Conservation (phyloP, 768 basidiomycete genomes). For the Trametes villosa region DNA sequence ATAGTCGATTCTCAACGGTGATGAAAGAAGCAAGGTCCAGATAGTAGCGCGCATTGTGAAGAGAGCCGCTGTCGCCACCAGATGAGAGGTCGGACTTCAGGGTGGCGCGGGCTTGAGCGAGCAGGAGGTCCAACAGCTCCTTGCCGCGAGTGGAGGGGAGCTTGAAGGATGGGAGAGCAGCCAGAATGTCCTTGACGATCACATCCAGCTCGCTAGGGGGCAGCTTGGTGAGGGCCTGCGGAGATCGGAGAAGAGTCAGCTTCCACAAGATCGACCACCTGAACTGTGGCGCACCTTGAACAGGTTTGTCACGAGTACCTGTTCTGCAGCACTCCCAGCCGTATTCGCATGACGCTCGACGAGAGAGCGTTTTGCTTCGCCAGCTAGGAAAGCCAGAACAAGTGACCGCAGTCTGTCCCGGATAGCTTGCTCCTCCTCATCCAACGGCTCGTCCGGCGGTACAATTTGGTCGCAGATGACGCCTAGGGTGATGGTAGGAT, state of each 20-base stretch:
- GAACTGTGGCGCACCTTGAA: slow-evolving; percentile 46
- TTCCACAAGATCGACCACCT: not conserved
- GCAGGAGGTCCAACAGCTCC: slow-evolving; percentile 45
- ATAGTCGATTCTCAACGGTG: slow-evolving; percentile 45
- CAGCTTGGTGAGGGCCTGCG: slow-evolving; percentile 56
- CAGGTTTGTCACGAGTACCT: slow-evolving; percentile 50
- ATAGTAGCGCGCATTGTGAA: slow-evolving; percentile 46
- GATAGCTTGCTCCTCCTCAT: slow-evolving; percentile 61
- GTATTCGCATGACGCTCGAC: slow-evolving; percentile 48
- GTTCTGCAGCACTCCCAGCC: slow-evolving; percentile 50
- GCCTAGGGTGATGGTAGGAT: slow-evolving; percentile 59
- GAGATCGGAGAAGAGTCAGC: not conserved
- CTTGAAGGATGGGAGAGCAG: slow-evolving; percentile 51
- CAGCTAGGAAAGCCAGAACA: slow-evolving; percentile 62
- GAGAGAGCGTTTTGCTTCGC: slow-evolving; percentile 52
- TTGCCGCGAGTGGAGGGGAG: slow-evolving; percentile 41
- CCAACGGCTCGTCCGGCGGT: slow-evolving; percentile 51
- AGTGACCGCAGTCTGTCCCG: slow-evolving; percentile 60
- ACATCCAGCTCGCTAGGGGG: slow-evolving; percentile 44
- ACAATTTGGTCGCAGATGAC: slow-evolving; percentile 73
- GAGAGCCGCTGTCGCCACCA: slow-evolving; percentile 34
- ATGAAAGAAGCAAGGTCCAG: slow-evolving; percentile 52
- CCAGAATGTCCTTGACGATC: slow-evolving; percentile 58
- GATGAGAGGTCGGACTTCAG: slow-evolving; percentile 38
- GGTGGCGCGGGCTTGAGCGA: slow-evolving; percentile 40